Evolutionary conservation across 495 filamentous ascomycete genomes (phyloP).

Genomic region (Delitschia confertaspora): DNA sequence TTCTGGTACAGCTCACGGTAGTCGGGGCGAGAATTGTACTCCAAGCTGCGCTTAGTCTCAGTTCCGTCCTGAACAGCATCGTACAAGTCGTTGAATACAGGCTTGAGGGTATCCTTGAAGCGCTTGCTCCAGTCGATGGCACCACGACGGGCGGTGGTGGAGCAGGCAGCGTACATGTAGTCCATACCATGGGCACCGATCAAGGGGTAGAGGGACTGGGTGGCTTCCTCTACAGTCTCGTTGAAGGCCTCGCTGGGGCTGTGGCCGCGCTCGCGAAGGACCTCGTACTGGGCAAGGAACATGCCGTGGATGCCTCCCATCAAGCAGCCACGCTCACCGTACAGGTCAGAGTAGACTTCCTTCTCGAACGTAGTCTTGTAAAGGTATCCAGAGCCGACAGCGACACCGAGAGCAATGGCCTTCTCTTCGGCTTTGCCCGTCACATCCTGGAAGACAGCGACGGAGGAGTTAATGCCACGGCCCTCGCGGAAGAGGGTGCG

Average conservation of each 20-base stretch:
- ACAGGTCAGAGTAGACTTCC: constrained; percentile 98
- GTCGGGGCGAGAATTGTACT: constrained; percentile 89
- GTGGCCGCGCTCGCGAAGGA: constrained; percentile 96
- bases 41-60: constrained; percentile 88
- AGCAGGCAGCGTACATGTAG: constrained; percentile 99
- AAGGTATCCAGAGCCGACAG: constrained; percentile 91
- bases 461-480: constrained; percentile 98
- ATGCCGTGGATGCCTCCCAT: constrained; percentile 99
- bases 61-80: constrained; percentile 76
- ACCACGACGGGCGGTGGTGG: constrained; percentile 93
- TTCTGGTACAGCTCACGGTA: constrained; percentile 93
- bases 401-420: constrained; percentile 93
- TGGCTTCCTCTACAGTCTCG: constrained; percentile 99
- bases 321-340: constrained; percentile 98
- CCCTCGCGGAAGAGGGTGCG: constrained; percentile 95
- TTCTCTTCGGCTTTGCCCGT: constrained; percentile 97
- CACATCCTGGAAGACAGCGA: constrained; percentile 97
- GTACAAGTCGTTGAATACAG: constrained; percentile 95
- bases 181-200: constrained; percentile 97
- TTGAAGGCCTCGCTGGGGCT: constrained; percentile 98
- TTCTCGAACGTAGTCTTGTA: constrained; percentile 99
- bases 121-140: constrained; percentile 94
- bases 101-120: constrained; percentile 96
- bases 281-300: constrained; percentile 99
- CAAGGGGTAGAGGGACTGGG: constrained; percentile 92